A percentile compares a stretch with the other conserved stretches of the same genome.
Conservation (phyloP, 164 flowering plant genomes). For the Vitis rotundifolia region DNA sequence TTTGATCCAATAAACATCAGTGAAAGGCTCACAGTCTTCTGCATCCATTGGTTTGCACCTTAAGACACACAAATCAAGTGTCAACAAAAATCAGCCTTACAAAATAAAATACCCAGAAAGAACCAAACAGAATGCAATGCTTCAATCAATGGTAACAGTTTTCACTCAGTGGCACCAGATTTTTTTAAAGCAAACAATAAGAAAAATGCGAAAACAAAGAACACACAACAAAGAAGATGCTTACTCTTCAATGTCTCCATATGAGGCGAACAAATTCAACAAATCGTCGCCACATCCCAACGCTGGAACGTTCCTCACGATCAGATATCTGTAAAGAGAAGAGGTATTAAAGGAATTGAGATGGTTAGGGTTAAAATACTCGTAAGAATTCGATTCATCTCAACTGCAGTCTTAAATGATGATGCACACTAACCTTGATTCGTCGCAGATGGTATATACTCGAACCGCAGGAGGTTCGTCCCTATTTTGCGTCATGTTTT, state of each 20-base stretch:
- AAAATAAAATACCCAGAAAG: too few relatives aligned
- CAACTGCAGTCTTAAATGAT: too few relatives aligned
- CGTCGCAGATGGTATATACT: constrained; percentile 94
- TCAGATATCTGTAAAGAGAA: constrained; percentile 55
- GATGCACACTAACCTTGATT: constrained; percentile 57
- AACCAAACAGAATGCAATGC: too few relatives aligned
- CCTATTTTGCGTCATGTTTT: constrained; percentile 54
- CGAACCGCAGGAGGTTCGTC: constrained; percentile 81
- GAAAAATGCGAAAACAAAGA: not conserved
- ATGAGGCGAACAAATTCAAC: constrained; percentile 55
- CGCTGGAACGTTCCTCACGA: constrained; percentile 84
- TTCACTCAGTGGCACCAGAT: too few relatives aligned
- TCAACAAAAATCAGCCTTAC: too few relatives aligned
- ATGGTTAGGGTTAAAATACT: not conserved
- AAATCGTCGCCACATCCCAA: constrained; percentile 84
- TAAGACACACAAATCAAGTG: constrained; percentile 2
- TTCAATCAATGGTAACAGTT: too few relatives aligned
- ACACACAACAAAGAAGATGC: constrained; percentile 9
- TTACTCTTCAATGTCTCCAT: constrained; percentile 89
- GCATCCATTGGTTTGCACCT: constrained; percentile 95
- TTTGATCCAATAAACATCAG: constrained; percentile 93
- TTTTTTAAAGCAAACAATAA: too few relatives aligned
- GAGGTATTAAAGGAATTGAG: not conserved
- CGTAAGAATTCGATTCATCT: not conserved
- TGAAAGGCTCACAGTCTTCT: constrained; percentile 79